phyloP scores from a whole-genome alignment of 2,329 filamentous ascomycete genomes.

The Mollisia scopiformis region DNA sequence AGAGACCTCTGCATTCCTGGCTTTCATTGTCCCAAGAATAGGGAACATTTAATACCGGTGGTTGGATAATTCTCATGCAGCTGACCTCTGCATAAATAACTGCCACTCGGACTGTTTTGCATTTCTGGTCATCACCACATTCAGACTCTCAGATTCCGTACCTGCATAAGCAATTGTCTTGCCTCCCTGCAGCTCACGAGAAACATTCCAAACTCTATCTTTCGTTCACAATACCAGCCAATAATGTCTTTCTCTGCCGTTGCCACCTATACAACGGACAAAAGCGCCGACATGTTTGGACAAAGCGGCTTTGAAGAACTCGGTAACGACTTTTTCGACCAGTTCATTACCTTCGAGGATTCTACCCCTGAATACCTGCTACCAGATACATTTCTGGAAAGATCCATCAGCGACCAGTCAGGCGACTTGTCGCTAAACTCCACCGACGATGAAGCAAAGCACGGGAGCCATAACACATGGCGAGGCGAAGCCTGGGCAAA shows the following conservation, averaged over 20 bases:
- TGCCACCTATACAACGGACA: constrained; percentile 44
- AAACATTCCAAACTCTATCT: constrained; percentile 7
- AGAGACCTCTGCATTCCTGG: constrained; percentile 26
- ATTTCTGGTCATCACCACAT: constrained; percentile 26
- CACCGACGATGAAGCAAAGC: constrained; percentile 21
- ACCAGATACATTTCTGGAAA: constrained; percentile 52
- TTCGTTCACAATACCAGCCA: constrained; percentile 8
- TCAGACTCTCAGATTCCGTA: constrained; percentile 25
- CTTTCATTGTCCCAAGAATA: constrained; percentile 16
- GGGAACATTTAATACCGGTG: constrained; percentile 30
- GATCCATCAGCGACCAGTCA: constrained; percentile 44
- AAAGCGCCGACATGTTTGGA: constrained; percentile 53
- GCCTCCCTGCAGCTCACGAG: constrained; percentile 21
- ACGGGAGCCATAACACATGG: constrained; percentile 12
- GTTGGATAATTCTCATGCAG: constrained; percentile 24
- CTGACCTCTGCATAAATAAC: constrained; percentile 35
- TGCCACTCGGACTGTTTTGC: constrained; percentile 27
- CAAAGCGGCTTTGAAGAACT: constrained; percentile 50
- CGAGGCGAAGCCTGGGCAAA: constrained; percentile 22
- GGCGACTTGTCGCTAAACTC: constrained; percentile 22
- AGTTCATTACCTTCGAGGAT: constrained; percentile 58
- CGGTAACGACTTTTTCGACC: constrained; percentile 64
- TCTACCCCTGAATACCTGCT: constrained; percentile 38
- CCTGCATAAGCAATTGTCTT: constrained; percentile 27
- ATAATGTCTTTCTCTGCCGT: constrained; percentile 32